Conservation (phyloP, 2,329 filamentous ascomycete genomes). For the Tolypocladium ophioglossoides region DNA sequence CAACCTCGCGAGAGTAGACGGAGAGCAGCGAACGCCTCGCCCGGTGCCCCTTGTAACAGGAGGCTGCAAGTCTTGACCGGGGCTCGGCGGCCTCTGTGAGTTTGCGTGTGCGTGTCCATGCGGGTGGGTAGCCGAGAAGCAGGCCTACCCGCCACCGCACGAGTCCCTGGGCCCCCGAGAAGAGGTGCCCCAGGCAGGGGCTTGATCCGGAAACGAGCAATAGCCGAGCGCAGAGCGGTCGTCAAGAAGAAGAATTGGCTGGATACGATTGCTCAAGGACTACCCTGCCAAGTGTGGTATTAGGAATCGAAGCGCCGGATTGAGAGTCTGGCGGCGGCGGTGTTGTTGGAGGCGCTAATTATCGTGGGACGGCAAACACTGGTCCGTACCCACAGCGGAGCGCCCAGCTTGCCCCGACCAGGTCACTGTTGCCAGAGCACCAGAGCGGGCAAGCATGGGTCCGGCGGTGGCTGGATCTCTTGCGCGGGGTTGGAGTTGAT, state of each 20-base stretch:
- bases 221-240: neutral
- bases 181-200: neutral
- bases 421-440: neutral
- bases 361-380: too few relatives aligned
- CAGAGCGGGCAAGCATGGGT: neutral
- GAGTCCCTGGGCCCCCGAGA: neutral
- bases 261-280: neutral
- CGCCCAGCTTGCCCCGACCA: neutral
- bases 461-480: neutral
- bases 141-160: neutral
- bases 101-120: neutral
- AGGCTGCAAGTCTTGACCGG: neutral
- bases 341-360: neutral
- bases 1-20: neutral
- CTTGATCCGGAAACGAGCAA: neutral
- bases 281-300: neutral
- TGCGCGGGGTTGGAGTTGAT: neutral
- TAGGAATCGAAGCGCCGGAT: neutral
- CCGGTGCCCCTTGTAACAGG: neutral
- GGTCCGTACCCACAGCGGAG: neutral
- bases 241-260: neutral
- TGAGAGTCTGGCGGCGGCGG: neutral
- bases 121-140: neutral
- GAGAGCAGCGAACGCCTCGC: neutral
- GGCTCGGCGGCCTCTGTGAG: neutral